A percentile compares a stretch with the other conserved stretches of the same genome.
phyloP scores from a whole-genome alignment of 1,284 basidiomycete species.

The Spongiforma sp. region DNA sequence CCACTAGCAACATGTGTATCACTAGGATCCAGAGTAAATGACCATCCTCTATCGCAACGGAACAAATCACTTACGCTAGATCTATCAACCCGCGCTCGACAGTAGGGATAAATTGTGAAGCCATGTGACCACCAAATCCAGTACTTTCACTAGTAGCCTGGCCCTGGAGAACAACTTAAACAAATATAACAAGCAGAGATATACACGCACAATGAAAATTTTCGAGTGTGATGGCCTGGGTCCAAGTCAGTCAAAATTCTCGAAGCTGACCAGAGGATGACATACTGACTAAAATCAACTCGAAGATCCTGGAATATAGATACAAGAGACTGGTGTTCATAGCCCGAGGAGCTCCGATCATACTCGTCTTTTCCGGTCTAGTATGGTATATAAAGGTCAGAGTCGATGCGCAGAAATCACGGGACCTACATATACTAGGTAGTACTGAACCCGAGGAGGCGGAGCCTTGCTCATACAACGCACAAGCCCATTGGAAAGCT shows the following conservation, averaged over 20 bases:
- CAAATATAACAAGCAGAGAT: neutral
- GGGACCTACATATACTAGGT: constrained; percentile 81
- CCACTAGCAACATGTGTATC: constrained; percentile 78
- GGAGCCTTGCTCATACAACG: constrained; percentile 97
- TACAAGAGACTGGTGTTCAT: constrained; percentile 64
- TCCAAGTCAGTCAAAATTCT: constrained; percentile 15
- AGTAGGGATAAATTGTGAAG: constrained; percentile 86
- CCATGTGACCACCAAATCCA: constrained; percentile 59
- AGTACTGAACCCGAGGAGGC: constrained; percentile 78
- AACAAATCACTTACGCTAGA: constrained; percentile 44
- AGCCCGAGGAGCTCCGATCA: constrained; percentile 75
- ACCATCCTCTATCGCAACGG: neutral
- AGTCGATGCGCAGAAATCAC: neutral
- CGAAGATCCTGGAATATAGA: constrained; percentile 89
- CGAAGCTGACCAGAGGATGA: constrained; percentile 14
- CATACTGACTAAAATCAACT: constrained; percentile 82
- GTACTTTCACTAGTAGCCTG: constrained; percentile 92
- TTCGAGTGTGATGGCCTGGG: constrained; percentile 65
- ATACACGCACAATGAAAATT: constrained; percentile 72
- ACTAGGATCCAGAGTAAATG: constrained; percentile 41
- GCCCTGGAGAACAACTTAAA: constrained; percentile 49
- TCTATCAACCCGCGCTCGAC: constrained; percentile 97
- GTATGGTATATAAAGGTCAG: too few species aligned
- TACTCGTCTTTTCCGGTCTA: constrained; percentile 92
- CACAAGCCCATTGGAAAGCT: constrained; percentile 81